These are phyloP conservation scores for Pichia sp. DNA, from an alignment of 1,139 yeast genomes.

Conservation along the genomic window DNA sequence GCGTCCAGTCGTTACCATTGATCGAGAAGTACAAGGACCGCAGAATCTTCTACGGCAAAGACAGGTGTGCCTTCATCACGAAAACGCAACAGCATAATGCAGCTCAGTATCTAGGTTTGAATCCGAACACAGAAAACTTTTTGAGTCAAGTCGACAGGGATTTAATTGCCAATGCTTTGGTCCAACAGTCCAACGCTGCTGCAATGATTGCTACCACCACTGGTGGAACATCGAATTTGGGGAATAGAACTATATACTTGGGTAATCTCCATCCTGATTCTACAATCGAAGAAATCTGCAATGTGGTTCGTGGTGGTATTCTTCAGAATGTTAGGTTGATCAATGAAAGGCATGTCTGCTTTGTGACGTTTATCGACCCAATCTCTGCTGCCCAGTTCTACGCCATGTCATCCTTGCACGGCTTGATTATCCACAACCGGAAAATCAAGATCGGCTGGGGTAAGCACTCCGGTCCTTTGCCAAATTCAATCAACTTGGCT, in stretches of 20 bases:
- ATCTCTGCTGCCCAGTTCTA: constrained; percentile 79
- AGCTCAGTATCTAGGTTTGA: constrained; percentile 87
- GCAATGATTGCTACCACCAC: constrained; percentile 71
- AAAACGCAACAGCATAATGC: constrained; percentile 97
- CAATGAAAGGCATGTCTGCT: constrained; percentile 77
- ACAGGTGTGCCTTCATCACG: constrained; percentile 72
- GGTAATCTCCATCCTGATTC: constrained; percentile 75
- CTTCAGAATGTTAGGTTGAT: constrained; percentile 68
- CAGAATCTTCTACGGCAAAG: constrained; percentile 59
- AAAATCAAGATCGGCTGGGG: constrained; percentile 85
- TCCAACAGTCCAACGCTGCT: constrained; percentile 67
- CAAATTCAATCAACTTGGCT: constrained; percentile 69
- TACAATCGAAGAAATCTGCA: constrained; percentile 77
- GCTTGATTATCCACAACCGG: constrained; percentile 69
- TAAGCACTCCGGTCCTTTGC: constrained; percentile 71
- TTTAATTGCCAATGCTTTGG: constrained; percentile 49
- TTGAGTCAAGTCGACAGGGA: constrained; percentile 56
- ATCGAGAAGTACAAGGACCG: constrained; percentile 53
- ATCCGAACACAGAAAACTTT: constrained; percentile 84
- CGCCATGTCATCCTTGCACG: constrained; percentile 74
- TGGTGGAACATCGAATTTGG: constrained; percentile 67
- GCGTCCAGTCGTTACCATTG: constrained; percentile 54
- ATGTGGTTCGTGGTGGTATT: constrained; percentile 79
- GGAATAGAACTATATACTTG: constrained; percentile 73
- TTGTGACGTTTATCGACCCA: constrained; percentile 74